Conservation (phyloP, 2,329 filamentous ascomycete genomes). For the Penicillium janthinellum region DNA sequence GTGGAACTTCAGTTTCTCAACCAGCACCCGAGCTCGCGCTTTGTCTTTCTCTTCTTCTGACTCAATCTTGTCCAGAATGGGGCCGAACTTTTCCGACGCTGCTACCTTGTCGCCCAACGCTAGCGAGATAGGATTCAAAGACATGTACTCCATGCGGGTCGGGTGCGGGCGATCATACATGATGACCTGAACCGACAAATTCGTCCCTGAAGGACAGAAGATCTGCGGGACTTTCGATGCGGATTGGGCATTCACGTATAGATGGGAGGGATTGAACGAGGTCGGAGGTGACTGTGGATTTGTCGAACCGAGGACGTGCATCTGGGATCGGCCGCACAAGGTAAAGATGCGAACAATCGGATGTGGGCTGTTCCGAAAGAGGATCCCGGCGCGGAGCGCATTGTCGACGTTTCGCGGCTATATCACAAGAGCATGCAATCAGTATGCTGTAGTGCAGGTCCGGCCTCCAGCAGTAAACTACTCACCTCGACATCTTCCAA, state of each 20-base stretch:
- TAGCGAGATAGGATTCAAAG: conserved; percentile 82
- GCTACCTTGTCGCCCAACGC: conserved; percentile 73
- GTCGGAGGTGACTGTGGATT: conserved; percentile 61
- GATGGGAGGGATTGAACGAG: conserved; percentile 67
- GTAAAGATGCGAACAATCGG: conserved; percentile 78
- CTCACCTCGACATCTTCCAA: conserved; percentile 87
- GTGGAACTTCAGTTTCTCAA: conserved; percentile 86
- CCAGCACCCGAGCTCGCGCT: conserved; percentile 65
- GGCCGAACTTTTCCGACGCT: conserved; percentile 34
- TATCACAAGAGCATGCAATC: conserved; percentile 3
- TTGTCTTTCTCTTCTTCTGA: conserved; percentile 71
- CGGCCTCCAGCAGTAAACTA: conserved; percentile 13
- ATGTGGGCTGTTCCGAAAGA: conserved; percentile 81
- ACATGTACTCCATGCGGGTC: conserved; percentile 93
- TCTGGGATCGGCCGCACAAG: conserved; percentile 76
- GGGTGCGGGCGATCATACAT: conserved; percentile 86
- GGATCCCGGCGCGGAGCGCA: conserved; percentile 78
- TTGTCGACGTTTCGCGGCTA: conserved; percentile 80
- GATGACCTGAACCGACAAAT: conserved; percentile 79
- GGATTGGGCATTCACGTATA: conserved; percentile 60
- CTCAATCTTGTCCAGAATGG: conserved; percentile 61
- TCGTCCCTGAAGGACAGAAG: conserved; percentile 64
- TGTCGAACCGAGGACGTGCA: conserved; percentile 83
- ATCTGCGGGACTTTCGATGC: conserved; percentile 67
- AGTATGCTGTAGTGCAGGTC: conserved; percentile 1